Conservation (phyloP, 2,329 filamentous ascomycete species). For the Xylaria arbuscula region DNA sequence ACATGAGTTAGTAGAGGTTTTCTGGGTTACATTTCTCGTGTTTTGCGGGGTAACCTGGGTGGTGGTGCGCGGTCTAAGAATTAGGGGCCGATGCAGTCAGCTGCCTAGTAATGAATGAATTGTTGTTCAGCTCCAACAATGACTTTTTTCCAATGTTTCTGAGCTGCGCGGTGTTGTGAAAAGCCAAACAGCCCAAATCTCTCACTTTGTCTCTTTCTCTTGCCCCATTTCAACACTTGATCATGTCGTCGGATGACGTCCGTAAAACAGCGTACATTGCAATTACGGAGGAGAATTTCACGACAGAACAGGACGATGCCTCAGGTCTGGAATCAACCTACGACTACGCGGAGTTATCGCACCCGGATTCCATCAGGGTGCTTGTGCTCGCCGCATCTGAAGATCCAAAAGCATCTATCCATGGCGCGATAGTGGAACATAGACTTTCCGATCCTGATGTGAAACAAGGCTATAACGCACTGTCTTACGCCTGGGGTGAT, state of each 20-base stretch:
- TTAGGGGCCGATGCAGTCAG: no score
- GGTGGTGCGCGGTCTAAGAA: no score
- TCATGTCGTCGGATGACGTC: background rate
- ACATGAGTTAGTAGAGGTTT: no score
- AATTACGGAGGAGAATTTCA: background rate
- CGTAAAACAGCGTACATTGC: background rate
- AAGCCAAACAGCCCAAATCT: no score
- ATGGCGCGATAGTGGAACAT: slow-evolving; percentile 10
- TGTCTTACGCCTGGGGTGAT: slow-evolving; percentile 9
- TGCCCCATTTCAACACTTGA: background rate
- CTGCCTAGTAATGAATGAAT: no score
- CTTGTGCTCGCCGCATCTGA: background rate
- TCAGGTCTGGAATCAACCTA: background rate
- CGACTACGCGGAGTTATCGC: background rate
- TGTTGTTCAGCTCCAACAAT: no score
- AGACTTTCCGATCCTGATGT: background rate
- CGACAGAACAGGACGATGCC: background rate
- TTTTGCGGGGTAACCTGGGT: no score
- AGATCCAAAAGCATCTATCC: background rate
- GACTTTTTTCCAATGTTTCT: no score
- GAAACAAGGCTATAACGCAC: slow-evolving; percentile 1
- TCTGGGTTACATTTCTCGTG: no score
- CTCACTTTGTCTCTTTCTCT: background rate
- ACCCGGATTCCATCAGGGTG: slow-evolving; percentile 8
- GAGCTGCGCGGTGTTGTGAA: no score